phyloP scores from a whole-genome alignment of 768 basidiomycete species.

The Tulasnella sp. region DNA sequence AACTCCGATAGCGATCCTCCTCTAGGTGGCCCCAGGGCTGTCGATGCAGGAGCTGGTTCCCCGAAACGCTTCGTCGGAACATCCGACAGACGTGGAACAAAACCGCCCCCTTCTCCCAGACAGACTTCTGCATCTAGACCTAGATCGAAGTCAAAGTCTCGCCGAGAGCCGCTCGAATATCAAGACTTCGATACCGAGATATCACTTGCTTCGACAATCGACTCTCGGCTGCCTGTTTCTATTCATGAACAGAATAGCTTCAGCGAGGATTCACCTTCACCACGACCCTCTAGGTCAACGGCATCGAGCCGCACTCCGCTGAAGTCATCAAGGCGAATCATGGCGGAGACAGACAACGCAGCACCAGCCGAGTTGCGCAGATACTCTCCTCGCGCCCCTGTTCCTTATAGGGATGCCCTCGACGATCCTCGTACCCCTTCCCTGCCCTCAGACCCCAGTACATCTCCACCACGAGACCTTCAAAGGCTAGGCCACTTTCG shows the following conservation, averaged over 20 bases:
- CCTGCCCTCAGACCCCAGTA: not conserved
- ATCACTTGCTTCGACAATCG: not conserved
- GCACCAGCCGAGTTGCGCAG: not conserved
- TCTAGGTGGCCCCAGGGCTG: not conserved
- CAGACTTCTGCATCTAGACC: not conserved
- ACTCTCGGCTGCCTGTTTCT: not conserved
- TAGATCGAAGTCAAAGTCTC: constrained; percentile 8
- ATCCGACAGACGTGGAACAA: not conserved
- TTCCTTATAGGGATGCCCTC: not conserved
- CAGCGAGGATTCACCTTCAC: not conserved
- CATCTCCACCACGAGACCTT: not conserved
- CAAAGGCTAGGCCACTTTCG: not conserved
- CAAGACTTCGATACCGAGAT: not conserved
- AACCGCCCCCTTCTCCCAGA: not conserved
- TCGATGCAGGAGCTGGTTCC: not conserved
- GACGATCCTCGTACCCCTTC: not conserved
- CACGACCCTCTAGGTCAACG: not conserved
- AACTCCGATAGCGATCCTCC: not conserved
- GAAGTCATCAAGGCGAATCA: constrained; percentile 6
- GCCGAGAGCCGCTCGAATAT: not conserved
- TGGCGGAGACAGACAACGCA: not conserved
- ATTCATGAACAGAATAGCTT: not conserved
- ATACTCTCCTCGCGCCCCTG: not conserved
- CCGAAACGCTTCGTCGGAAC: not conserved
- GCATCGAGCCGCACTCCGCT: not conserved